phyloP scores from a whole-genome alignment of 805 yeast species.

The Teunomyces panamensis region DNA sequence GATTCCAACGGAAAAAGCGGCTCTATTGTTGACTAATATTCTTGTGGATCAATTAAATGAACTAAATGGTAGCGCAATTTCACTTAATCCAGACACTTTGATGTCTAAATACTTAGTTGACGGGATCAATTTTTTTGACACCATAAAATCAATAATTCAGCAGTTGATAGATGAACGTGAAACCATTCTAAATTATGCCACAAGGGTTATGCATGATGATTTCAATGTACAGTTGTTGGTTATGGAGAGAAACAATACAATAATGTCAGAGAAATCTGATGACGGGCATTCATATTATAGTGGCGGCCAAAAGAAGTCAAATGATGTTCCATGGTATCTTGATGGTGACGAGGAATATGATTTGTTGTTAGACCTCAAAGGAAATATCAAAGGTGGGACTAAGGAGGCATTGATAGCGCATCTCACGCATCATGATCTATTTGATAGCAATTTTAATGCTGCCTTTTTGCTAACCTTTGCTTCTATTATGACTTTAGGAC shows the following conservation, averaged over 20 bases:
- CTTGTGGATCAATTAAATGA: slow-evolving; percentile 47
- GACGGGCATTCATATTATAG: slow-evolving; percentile 29
- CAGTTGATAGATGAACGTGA: slow-evolving; percentile 71
- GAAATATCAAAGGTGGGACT: slow-evolving; percentile 80
- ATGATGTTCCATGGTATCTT: slow-evolving; percentile 66
- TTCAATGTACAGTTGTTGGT: slow-evolving; percentile 57
- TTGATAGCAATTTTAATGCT: slow-evolving; percentile 61
- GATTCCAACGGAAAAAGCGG: slow-evolving; percentile 47
- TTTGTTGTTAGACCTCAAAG: slow-evolving; percentile 58
- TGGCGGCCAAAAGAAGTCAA: slow-evolving; percentile 33
- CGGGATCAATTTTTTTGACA: slow-evolving; percentile 31
- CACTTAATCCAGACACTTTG: slow-evolving; percentile 37
- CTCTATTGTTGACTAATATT: slow-evolving; percentile 45
- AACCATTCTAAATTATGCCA: slow-evolving; percentile 65
- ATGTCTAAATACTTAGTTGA: slow-evolving; percentile 38
- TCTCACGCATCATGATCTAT: slow-evolving; percentile 67
- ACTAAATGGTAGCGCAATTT: slow-evolving; percentile 29
- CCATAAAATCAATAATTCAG: slow-evolving; percentile 42
- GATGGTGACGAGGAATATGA: slow-evolving; percentile 64
- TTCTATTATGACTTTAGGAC: slow-evolving; percentile 66
- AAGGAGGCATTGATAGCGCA: slow-evolving; percentile 74
- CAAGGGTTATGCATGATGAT: slow-evolving; percentile 75
- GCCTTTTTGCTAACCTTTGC: slow-evolving; percentile 74
- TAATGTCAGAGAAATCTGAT: slow-evolving; percentile 35
- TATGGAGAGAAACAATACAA: slow-evolving; percentile 44